phyloP scores from a whole-genome alignment of 2,329 filamentous ascomycete species.

The Hypocreales sp. region DNA sequence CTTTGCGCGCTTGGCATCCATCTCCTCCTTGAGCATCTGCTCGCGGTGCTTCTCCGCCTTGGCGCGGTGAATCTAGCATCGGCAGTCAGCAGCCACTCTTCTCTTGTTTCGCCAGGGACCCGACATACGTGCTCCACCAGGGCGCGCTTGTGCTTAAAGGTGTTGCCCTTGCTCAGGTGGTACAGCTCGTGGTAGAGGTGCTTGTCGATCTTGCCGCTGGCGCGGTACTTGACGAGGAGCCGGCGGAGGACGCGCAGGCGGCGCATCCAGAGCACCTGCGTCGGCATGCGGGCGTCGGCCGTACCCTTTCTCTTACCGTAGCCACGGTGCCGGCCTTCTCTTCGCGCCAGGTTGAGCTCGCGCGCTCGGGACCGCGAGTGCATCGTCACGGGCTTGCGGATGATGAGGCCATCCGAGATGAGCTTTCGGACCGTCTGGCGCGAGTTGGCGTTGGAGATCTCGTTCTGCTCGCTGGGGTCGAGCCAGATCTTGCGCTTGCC shows the following conservation, averaged over 20 bases:
- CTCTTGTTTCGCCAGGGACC: conserved; percentile 4
- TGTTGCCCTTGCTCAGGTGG: conserved; percentile 99
- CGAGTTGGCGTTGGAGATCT: conserved; percentile 99
- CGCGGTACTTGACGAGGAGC: conserved; percentile 98
- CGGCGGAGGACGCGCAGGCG: conserved; percentile 98
- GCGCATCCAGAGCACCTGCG: conserved; percentile 98
- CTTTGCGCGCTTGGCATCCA: conserved; percentile 99
- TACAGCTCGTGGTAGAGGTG: conserved; percentile 99
- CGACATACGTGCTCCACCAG: conserved; percentile 97
- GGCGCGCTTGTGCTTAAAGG: conserved; percentile 99
- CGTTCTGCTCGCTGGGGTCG: conserved; percentile 96
- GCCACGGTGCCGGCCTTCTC: conserved; percentile 93
- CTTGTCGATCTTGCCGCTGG: conserved; percentile 99
- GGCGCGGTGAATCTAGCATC: conserved; percentile 86
- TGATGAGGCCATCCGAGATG: conserved; percentile 98
- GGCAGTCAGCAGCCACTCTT: conserved; percentile 2
- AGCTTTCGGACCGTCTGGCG: conserved; percentile 99
- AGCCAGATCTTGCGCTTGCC: conserved; percentile 99
- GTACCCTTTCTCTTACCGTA: conserved; percentile 99
- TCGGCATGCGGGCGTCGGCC: conserved; percentile 97
- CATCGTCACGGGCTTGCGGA: conserved; percentile 99
- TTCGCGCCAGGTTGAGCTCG: conserved; percentile 84
- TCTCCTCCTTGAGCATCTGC: conserved; percentile 93
- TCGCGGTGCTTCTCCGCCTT: conserved; percentile 99
- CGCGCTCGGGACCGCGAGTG: conserved; percentile 96